Base-by-base conservation (phyloP, 2,329 filamentous ascomycete species). In the Tolypocladium tundrense region DNA sequence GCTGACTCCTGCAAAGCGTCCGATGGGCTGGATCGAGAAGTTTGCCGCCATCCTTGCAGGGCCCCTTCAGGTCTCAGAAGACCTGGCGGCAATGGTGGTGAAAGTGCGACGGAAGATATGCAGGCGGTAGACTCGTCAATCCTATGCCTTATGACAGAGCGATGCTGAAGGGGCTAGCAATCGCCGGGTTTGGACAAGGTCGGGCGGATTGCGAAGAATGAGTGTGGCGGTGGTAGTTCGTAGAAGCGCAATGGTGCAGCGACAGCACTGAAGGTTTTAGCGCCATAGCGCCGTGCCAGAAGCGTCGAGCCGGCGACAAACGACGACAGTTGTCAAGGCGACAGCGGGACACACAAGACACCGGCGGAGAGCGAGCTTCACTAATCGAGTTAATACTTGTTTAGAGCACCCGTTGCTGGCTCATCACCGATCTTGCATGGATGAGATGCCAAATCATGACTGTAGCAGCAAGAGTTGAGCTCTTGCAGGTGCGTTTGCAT, bases 21-120 rank as follows among this genome's bases (percentile, higher is more conserved):
- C 76, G 57, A 88, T 74, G n/a, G 88, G 88, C 64, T 88, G 82
- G 60, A 91, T 83, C 31, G 83, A 71, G 69, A 91, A 91, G 52
- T 59, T 63, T n/a, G 68, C 60, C 10, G 69, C 54, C 70, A 72
- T 72, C 50, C 14, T 33, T 5, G 24, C 16, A 52, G 16, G 19
- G 48, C 48, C 31, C 19, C 19, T 11, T 2, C 31, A 52, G 48
- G 48, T n/a, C 48, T 21, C 19, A 4, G 2, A 21, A 21, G 6
- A 3, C 48, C 31, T 21, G 19, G 16, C n/a, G 48, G 31, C 48
- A 52, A 35, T 42, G 41, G 31, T 13, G 31, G 4, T 35, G 6
- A 37, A 37, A 4, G 9, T 21, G 31, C 3, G 45, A 50, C 37
- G 31, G 8, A 35, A 33, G 19, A 31, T 8, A 19, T 35, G 13